A percentile compares a stretch with the other conserved stretches of the same genome.
Evolutionary conservation across 2,329 filamentous ascomycete species (phyloP).

Genomic region (Ascomycota sp.): DNA sequence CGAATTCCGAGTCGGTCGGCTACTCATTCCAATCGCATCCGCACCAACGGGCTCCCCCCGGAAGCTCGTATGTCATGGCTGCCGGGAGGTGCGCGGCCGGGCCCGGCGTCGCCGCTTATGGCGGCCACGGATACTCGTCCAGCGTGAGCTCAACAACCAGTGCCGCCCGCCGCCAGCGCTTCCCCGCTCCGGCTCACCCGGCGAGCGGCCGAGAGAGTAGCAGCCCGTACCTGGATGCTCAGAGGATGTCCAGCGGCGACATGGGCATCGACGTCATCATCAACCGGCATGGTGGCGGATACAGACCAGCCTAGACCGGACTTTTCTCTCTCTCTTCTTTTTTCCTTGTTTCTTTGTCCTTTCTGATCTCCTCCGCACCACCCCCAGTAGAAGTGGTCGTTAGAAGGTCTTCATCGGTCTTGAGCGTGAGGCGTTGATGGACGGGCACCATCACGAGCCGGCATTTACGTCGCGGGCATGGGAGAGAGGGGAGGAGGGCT

Average conservation of each 20-base stretch:
- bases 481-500: too few species aligned
- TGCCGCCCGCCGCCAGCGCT: conserved; percentile 11
- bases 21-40: conserved; percentile 10
- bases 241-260: conserved; percentile 32
- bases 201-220: conserved; percentile 5
- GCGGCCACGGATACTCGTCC: conserved; percentile 27
- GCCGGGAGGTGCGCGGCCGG: conserved; percentile 4
- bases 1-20: conserved; percentile 5
- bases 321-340: not conserved
- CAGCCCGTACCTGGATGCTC: conserved; percentile 26
- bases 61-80: conserved; percentile 5
- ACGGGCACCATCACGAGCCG: too few species aligned
- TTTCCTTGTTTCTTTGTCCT: not conserved
- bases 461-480: too few species aligned
- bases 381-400: too few species aligned
- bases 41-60: conserved; percentile 8
- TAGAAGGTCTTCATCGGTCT: too few species aligned
- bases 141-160: conserved; percentile 29
- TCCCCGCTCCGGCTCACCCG: conserved; percentile 4
- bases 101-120: not conserved
- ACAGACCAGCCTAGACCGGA: conserved; percentile 2
- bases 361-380: too few species aligned
- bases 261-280: conserved; percentile 42
- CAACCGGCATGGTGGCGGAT: conserved; percentile 22
- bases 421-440: too few species aligned